Conservation (phyloP, 208 protist species). For the Trypanosoma avium region DNA sequence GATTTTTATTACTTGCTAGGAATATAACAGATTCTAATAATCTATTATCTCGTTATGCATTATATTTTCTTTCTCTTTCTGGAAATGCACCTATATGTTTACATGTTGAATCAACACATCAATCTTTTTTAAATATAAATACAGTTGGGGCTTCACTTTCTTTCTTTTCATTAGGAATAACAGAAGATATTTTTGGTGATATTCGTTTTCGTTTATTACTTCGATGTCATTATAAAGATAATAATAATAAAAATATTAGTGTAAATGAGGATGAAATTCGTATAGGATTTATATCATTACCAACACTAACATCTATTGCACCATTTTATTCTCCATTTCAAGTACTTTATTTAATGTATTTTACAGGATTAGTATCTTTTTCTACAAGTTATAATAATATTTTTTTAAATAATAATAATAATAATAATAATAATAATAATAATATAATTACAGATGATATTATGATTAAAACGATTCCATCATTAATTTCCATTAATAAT, state of each 20-base stretch:
- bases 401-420: background rate
- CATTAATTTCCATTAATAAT: background rate
- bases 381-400: background rate
- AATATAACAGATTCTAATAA: background rate
- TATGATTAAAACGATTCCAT: background rate
- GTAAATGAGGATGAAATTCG: background rate
- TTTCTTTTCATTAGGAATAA: conserved; percentile 7
- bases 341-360: conserved; percentile 4
- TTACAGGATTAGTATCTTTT: conserved; percentile 15
- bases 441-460: background rate
- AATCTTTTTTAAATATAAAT: background rate
- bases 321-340: background rate
- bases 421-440: background rate
- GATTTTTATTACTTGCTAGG: conserved; percentile 20
- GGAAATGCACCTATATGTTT: conserved; percentile 2
- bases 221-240: no score
- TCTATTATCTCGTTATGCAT: no score
- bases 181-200: conserved; percentile 15
- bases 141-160: background rate
- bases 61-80: conserved; percentile 25
- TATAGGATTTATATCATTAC: conserved; percentile 4
- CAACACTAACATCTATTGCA: conserved; percentile 1
- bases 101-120: conserved; percentile 11
- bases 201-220: conserved; percentile 10
- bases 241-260: background rate